phyloP scores from a whole-genome alignment of 495 filamentous ascomycete genomes.

The Aspergillus bertholletiae region DNA sequence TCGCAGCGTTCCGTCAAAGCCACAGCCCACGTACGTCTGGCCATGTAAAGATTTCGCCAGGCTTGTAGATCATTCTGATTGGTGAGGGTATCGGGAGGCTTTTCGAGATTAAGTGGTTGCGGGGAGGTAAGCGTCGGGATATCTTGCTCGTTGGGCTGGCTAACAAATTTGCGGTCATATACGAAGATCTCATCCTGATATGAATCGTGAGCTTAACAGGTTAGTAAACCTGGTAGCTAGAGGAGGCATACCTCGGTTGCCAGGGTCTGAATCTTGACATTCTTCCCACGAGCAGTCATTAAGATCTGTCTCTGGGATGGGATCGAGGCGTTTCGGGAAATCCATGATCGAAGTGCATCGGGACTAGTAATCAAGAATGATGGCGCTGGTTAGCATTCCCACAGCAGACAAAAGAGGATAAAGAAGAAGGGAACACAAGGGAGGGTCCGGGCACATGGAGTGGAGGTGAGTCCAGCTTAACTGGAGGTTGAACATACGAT shows the following conservation, averaged over 20 bases:
- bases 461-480: neutral
- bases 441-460: slow-evolving; percentile 6
- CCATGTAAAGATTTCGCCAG: slow-evolving; percentile 79
- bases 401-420: slow-evolving; percentile 2
- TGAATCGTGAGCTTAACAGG: neutral
- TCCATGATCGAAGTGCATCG: slow-evolving; percentile 66
- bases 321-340: slow-evolving; percentile 63
- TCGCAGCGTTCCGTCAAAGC: slow-evolving; percentile 61
- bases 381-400: slow-evolving; percentile 17
- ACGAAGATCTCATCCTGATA: slow-evolving; percentile 78
- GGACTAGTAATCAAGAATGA: slow-evolving; percentile 42
- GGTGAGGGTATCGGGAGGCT: slow-evolving; percentile 68
- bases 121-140: slow-evolving; percentile 55
- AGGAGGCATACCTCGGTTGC: slow-evolving; percentile 62
- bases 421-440: slow-evolving; percentile 2
- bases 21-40: slow-evolving; percentile 70
- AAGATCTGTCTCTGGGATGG: slow-evolving; percentile 69
- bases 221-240: neutral
- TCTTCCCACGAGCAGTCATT: slow-evolving; percentile 77
- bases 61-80: slow-evolving; percentile 69
- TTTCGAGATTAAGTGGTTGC: slow-evolving; percentile 52
- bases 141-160: slow-evolving; percentile 41
- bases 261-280: slow-evolving; percentile 71
- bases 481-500: slow-evolving; percentile 56
- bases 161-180: slow-evolving; percentile 69